Percentiles rank a stretch among this genome's conserved stretches.
Evolutionary conservation across 352 stramenopile genomes (phyloP).

Genomic region (Phytophthora pinifolia): DNA sequence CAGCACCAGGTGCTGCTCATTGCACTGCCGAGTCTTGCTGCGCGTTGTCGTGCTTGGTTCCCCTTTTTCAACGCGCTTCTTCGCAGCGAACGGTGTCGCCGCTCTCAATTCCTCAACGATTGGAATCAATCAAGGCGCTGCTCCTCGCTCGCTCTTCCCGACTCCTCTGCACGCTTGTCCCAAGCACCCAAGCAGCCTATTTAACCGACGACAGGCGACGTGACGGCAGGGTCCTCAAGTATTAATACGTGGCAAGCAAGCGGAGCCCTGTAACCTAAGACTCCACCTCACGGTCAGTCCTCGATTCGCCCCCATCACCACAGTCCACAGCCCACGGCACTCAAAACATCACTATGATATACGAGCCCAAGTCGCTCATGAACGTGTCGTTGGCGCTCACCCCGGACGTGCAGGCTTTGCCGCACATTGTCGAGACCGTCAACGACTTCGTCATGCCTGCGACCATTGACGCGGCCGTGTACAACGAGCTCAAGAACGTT

Average conservation of each 20-base stretch:
- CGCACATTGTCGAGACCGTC: constrained; percentile 13
- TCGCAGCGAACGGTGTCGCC: not conserved
- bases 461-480: constrained; percentile 17
- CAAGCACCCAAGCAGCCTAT: constrained; percentile 10
- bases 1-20: too few species aligned
- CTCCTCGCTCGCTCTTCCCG: not conserved
- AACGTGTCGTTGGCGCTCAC: constrained; percentile 10
- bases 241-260: not conserved
- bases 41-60: too few species aligned
- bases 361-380: constrained; percentile 10
- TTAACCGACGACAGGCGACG: constrained; percentile 18
- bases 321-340: not conserved
- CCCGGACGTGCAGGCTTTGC: constrained; percentile 3
- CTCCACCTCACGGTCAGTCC: constrained; percentile 2
- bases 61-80: too few species aligned
- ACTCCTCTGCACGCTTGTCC: not conserved
- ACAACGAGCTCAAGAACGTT: constrained; percentile 12
- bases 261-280: constrained; percentile 1
- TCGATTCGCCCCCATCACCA: not conserved
- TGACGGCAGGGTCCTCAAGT: constrained; percentile 1
- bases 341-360: constrained; percentile 1
- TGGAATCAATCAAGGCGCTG: constrained; percentile 8
- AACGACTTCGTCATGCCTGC: constrained; percentile 12
- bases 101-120: constrained; percentile 9
- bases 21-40: too few species aligned